phyloP scores from a whole-genome alignment of 2,329 filamentous ascomycete species.

The Cryphonectria carpinicola region DNA sequence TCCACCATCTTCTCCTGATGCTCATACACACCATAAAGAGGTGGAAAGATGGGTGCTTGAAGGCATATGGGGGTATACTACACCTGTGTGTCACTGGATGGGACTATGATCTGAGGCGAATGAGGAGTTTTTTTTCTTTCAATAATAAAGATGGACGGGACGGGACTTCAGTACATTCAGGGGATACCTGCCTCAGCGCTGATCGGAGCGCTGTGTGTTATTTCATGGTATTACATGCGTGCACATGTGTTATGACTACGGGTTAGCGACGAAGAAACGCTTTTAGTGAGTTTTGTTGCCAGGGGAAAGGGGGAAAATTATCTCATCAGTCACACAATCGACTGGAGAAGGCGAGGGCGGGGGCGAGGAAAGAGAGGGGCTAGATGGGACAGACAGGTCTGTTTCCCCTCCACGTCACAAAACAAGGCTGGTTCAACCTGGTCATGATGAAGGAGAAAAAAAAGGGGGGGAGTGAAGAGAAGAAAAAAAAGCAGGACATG shows the following conservation, averaged over 20 bases:
- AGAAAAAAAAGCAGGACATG: neutral
- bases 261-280: neutral
- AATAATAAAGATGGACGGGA: neutral
- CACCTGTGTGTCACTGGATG: constrained; percentile 7
- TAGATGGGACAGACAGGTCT: neutral
- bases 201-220: neutral
- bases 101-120: neutral
- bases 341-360: neutral
- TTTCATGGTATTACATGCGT: neutral
- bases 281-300: neutral
- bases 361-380: neutral
- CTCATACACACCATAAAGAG: constrained; percentile 23
- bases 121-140: neutral
- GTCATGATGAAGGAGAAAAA: neutral
- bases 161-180: neutral
- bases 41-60: constrained; percentile 25
- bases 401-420: neutral
- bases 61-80: neutral
- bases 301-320: neutral
- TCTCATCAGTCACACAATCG: neutral
- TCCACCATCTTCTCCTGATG: neutral
- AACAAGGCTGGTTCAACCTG: neutral
- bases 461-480: no score
- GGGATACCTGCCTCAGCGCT: neutral
- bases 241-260: neutral